Conservation (phyloP, 2,329 filamentous ascomycete species). For the Fusarium sp. region DNA sequence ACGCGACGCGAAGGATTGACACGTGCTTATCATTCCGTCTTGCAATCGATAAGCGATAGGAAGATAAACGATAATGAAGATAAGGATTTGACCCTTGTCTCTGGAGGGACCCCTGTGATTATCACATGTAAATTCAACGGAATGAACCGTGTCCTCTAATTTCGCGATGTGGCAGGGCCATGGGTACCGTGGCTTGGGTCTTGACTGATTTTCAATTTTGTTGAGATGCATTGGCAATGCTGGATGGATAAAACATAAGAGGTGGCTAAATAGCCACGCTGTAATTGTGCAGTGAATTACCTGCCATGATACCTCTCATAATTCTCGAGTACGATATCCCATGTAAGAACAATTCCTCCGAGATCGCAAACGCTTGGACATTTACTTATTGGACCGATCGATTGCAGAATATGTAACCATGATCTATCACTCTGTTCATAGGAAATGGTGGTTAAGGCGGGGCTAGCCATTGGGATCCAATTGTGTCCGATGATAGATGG, state of each 20-base stretch:
- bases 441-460: not conserved
- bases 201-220: not conserved
- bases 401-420: not conserved
- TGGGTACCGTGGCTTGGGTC: not conserved
- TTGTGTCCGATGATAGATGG: not conserved
- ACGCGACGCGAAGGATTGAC: not conserved
- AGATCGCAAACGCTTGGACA: not conserved
- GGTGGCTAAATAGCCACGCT: not conserved
- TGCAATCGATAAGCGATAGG: not conserved
- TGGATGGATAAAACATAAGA: not conserved
- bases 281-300: not conserved
- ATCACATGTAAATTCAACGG: not conserved
- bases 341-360: not conserved
- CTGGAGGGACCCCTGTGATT: not conserved
- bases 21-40: not conserved
- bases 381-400: not conserved
- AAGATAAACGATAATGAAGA: not conserved
- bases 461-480: not conserved
- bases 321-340: not conserved
- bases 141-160: not conserved
- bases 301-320: not conserved
- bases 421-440: not conserved
- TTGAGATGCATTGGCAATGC: not conserved
- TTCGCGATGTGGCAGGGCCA: not conserved
- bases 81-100: not conserved